Evolutionary conservation across 345 rosid species (phyloP).

Genomic region (Eucalyptus curtisii): DNA sequence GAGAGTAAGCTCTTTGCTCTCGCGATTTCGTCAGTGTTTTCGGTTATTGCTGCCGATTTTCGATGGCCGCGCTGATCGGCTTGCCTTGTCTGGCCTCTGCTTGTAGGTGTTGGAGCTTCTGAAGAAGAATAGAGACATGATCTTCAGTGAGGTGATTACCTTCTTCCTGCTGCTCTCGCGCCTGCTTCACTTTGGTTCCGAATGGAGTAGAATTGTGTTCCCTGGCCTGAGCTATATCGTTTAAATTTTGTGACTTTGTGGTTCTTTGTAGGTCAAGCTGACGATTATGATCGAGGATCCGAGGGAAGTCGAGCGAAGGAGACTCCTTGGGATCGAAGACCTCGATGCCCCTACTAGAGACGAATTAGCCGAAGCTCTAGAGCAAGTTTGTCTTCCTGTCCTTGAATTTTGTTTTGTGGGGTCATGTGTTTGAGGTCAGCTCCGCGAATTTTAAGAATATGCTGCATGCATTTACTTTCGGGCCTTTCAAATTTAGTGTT

Average conservation of each 20-base stretch:
- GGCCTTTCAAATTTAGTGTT: background rate
- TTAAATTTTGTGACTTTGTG: background rate
- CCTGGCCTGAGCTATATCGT: background rate
- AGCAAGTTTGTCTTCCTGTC: constrained; percentile 21
- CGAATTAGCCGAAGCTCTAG: constrained; percentile 74
- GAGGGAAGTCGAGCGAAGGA: constrained; percentile 77
- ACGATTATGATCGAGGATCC: constrained; percentile 88
- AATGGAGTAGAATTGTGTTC: background rate
- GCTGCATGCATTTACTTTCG: background rate
- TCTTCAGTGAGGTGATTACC: constrained; percentile 58
- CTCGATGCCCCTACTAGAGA: constrained; percentile 72
- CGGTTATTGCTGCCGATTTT: background rate
- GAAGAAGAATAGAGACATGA: constrained; percentile 80
- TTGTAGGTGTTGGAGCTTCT: constrained; percentile 72
- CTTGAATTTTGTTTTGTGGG: background rate
- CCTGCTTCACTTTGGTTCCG: background rate
- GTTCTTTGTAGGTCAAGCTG: constrained; percentile 48
- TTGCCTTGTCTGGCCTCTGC: background rate
- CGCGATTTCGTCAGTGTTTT: background rate
- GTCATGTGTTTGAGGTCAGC: background rate
- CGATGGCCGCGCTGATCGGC: background rate
- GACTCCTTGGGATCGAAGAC: constrained; percentile 79
- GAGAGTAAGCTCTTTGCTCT: constrained; percentile 9
- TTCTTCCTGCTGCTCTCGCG: background rate
- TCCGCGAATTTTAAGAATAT: background rate